These are phyloP conservation scores for Torulaspora indica DNA, from an alignment of 805 yeast genomes.

Conservation along the genomic window DNA sequence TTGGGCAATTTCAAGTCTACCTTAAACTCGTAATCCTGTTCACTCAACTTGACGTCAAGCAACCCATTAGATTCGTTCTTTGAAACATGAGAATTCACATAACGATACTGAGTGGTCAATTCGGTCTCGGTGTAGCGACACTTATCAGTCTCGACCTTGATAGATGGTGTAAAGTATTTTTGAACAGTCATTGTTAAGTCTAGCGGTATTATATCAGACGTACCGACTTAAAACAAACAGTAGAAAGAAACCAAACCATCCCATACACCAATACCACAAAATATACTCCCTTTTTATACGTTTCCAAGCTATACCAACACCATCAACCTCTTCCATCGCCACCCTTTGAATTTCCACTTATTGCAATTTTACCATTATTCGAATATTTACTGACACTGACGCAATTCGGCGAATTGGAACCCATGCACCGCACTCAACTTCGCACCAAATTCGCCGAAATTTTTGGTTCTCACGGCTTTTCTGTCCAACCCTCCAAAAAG, in stretches of 20 bases:
- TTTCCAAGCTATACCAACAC: not conserved
- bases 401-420: constrained; percentile 6
- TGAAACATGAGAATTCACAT: constrained; percentile 67
- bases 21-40: constrained; percentile 76
- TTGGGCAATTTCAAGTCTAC: constrained; percentile 77
- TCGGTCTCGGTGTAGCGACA: constrained; percentile 47
- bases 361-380: too few species aligned
- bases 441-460: constrained; percentile 6
- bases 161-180: constrained; percentile 18
- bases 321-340: not conserved
- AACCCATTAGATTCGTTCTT: constrained; percentile 44
- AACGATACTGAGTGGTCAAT: constrained; percentile 55
- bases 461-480: not conserved
- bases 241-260: not conserved
- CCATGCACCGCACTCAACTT: not conserved
- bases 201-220: not conserved
- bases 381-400: constrained; percentile 1
- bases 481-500: not conserved
- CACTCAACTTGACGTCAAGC: constrained; percentile 63
- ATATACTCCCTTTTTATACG: constrained; percentile 2
- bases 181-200: constrained; percentile 8
- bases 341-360: too few species aligned
- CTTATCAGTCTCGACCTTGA: constrained; percentile 52
- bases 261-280: not conserved
- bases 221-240: not conserved